A percentile compares a stretch with the other conserved stretches of the same genome.
Evolutionary conservation across 1,139 yeast species (phyloP).

Genomic region (Candida glucosophila): DNA sequence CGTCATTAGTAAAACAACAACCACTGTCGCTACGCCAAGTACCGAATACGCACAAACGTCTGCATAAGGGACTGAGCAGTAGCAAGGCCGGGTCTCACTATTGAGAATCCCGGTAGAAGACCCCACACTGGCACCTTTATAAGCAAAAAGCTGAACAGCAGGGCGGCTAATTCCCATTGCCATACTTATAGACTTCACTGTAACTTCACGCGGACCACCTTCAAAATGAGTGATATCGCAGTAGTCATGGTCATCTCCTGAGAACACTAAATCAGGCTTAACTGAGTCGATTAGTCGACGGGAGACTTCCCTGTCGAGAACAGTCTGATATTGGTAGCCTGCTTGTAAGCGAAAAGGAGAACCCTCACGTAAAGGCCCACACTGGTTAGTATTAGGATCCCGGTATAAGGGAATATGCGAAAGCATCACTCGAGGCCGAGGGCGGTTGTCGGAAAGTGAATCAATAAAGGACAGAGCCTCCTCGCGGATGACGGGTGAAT

Average conservation of each 20-base stretch:
- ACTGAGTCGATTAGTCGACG: constrained; percentile 20
- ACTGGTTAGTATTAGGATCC: constrained; percentile 17
- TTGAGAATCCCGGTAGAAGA: constrained; percentile 9
- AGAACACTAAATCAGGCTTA: constrained; percentile 33
- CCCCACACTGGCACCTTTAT: constrained; percentile 12
- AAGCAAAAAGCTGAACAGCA: constrained; percentile 42
- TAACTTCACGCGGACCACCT: constrained; percentile 27
- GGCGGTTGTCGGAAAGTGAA: constrained; percentile 7
- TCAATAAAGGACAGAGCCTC: constrained; percentile 25
- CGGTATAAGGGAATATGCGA: constrained; percentile 45
- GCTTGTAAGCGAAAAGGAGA: constrained; percentile 14
- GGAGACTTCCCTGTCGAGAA: constrained; percentile 21
- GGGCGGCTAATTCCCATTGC: constrained; percentile 52
- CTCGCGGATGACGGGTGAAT: constrained; percentile 15
- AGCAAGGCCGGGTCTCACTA: constrained; percentile 38
- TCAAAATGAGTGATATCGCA: constrained; percentile 38
- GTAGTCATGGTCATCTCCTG: constrained; percentile 51
- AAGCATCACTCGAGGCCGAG: constrained; percentile 30
- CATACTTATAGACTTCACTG: constrained; percentile 51
- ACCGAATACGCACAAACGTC: constrained; percentile 31
- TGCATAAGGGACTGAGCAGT: constrained; percentile 40
- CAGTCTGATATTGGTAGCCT: constrained; percentile 48
- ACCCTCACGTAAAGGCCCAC: constrained; percentile 41
- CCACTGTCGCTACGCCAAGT: constrained; percentile 26
- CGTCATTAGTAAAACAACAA: too few relatives aligned